phyloP scores from a whole-genome alignment of 805 yeast species.

The Starmerella floricola region DNA sequence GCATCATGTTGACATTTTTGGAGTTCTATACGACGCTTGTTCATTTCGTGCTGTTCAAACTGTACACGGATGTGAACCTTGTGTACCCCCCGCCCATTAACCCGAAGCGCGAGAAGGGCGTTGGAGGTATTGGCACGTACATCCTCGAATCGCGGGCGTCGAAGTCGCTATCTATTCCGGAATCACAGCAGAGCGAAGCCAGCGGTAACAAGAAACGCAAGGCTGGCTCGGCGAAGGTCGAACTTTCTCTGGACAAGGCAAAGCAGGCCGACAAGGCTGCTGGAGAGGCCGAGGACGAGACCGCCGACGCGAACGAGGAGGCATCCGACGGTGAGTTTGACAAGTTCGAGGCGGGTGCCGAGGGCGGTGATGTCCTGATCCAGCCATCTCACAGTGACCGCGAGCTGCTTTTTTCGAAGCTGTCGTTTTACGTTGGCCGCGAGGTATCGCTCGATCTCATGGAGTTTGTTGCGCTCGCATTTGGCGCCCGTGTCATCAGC shows the following conservation, averaged over 20 bases:
- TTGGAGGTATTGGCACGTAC: constrained; percentile 81
- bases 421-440: constrained; percentile 80
- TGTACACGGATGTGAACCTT: constrained; percentile 74
- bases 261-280: constrained; percentile 33
- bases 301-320: constrained; percentile 23
- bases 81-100: constrained; percentile 87
- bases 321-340: constrained; percentile 43
- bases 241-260: constrained; percentile 34
- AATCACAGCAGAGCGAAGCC: constrained; percentile 25
- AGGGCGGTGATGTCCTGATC: constrained; percentile 41
- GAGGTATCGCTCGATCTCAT: constrained; percentile 88
- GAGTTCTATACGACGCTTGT: constrained; percentile 89
- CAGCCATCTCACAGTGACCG: constrained; percentile 41
- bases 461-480: constrained; percentile 73
- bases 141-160: constrained; percentile 44
- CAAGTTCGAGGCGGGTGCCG: constrained; percentile 49
- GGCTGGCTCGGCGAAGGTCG: neutral
- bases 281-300: constrained; percentile 27
- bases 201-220: constrained; percentile 19
- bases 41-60: constrained; percentile 74
- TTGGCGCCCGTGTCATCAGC: constrained; percentile 76
- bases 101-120: constrained; percentile 57
- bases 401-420: constrained; percentile 47
- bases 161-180: constrained; percentile 10
- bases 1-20: constrained; percentile 91